phyloP scores from a whole-genome alignment of 768 basidiomycete species.

The Cyathus striatus region DNA sequence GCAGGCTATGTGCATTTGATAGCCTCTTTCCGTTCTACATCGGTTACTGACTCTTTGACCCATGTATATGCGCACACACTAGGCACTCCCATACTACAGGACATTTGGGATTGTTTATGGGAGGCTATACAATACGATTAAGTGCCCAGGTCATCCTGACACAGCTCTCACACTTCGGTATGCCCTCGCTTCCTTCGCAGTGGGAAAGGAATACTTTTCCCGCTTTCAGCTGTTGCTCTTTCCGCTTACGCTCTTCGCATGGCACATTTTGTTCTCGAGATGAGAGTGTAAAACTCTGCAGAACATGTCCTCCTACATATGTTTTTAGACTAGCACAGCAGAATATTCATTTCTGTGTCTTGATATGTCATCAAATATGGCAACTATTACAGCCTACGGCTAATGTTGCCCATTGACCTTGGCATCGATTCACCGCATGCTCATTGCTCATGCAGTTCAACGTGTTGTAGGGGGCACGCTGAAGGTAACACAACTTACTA shows the following conservation, averaged over 20 bases:
- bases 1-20: no score
- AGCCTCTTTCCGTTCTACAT: no score
- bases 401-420: conserved; percentile 41
- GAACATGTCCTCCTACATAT: conserved; percentile 35
- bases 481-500: conserved; percentile 38
- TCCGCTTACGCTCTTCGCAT: conserved; percentile 19
- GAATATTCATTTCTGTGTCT: conserved; percentile 39
- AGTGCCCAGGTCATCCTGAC: no score
- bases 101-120: no score
- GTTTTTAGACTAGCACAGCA: conserved; percentile 45
- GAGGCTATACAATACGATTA: no score
- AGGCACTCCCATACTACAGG: no score
- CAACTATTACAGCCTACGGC: conserved; percentile 39
- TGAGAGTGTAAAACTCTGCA: conserved; percentile 20
- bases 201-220: no score
- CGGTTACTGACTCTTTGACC: no score
- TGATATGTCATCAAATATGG: conserved; percentile 47
- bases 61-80: no score
- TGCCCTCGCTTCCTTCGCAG: no score
- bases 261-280: conserved; percentile 24
- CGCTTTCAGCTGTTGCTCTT: conserved; percentile 10
- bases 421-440: conserved; percentile 36
- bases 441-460: conserved; percentile 35
- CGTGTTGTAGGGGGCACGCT: conserved; percentile 36
- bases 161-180: no score